A percentile compares a stretch with the other conserved stretches of the same genome.
Conservation (phyloP, 2,329 filamentous ascomycete species). For the Talaromyces sp. region DNA sequence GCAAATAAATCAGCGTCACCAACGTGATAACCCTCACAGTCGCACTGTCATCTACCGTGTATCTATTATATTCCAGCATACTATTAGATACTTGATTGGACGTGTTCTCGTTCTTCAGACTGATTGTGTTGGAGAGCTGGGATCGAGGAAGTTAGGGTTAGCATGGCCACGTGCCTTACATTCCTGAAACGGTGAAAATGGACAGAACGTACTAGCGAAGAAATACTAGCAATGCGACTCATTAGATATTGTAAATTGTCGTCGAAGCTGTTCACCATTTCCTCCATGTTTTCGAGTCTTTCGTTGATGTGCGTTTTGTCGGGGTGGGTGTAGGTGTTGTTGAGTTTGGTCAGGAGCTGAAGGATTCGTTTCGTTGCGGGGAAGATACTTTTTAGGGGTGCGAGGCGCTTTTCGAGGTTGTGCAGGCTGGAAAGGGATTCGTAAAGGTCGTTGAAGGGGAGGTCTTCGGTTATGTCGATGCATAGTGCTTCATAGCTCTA, state of each 20-base stretch:
- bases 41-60: slow-evolving; percentile 25
- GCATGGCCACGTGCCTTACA: neutral
- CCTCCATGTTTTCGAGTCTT: neutral
- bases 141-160: neutral
- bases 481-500: neutral
- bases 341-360: neutral
- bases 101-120: slow-evolving; percentile 16
- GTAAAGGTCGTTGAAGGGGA: neutral
- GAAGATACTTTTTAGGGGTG: neutral
- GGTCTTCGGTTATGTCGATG: neutral
- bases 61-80: neutral
- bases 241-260: neutral
- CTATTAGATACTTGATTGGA: neutral
- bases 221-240: neutral
- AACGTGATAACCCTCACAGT: slow-evolving; percentile 30
- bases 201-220: neutral
- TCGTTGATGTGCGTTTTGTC: neutral
- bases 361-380: neutral
- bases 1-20: slow-evolving; percentile 32
- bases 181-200: neutral
- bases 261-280: neutral
- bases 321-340: neutral
- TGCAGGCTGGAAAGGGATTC: neutral
- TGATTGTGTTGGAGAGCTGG: neutral
- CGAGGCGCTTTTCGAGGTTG: neutral